phyloP scores from a whole-genome alignment of 2,329 filamentous ascomycete genomes.

The Domatiomyces globalis region DNA sequence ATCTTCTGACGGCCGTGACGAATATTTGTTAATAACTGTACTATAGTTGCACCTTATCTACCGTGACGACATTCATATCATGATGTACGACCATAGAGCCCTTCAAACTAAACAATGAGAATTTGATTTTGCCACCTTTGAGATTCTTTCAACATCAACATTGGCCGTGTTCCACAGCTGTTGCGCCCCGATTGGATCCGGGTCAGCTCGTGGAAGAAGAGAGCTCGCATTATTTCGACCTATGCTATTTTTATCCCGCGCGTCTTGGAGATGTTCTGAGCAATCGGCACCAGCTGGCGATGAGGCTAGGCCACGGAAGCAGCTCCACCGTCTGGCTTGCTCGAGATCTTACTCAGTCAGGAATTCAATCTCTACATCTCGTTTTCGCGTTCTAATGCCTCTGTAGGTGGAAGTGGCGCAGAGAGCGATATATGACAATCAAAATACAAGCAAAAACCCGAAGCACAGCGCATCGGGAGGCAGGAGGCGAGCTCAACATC shows the following conservation, averaged over 20 bases:
- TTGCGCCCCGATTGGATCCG: not conserved
- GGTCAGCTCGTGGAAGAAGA: slow-evolving; percentile 25
- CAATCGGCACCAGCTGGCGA: slow-evolving; percentile 19
- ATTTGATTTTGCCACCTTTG: not conserved
- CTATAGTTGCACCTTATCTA: too few species aligned
- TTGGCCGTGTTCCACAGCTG: not conserved
- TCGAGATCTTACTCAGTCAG: slow-evolving; percentile 18
- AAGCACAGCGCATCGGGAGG: not conserved
- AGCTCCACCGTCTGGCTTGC: slow-evolving; percentile 27
- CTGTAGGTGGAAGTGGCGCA: not conserved
- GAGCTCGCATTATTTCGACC: slow-evolving; percentile 19
- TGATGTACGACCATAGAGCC: too few species aligned
- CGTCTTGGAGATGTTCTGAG: slow-evolving; percentile 24
- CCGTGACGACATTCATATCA: too few species aligned
- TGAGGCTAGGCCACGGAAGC: slow-evolving; percentile 25
- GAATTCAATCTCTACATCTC: not conserved
- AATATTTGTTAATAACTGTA: too few species aligned
- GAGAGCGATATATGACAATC: not conserved
- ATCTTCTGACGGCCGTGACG: too few species aligned
- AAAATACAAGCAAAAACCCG: not conserved
- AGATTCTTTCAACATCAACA: not conserved
- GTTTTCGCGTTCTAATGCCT: not conserved
- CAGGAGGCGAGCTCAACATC: slow-evolving; percentile 12
- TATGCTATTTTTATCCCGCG: slow-evolving; percentile 24
- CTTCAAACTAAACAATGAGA: not conserved